Conservation (phyloP, 2,329 filamentous ascomycete genomes). For the Verticillium klebahnii region DNA sequence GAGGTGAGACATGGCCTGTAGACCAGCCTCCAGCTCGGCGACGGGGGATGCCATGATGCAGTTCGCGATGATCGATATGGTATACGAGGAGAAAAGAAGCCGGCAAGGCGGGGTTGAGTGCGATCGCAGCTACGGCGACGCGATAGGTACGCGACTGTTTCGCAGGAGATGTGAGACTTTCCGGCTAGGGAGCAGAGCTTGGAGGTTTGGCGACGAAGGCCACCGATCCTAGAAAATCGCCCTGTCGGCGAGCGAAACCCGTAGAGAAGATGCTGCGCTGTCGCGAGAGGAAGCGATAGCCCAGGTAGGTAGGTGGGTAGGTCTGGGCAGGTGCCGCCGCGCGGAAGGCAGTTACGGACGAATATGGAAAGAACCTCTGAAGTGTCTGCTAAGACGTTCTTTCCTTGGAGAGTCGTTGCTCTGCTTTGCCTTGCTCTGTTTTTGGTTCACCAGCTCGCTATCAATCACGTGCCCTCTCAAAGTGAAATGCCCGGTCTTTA, state of each 20-base stretch:
- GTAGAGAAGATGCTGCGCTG: background rate
- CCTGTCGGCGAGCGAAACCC: background rate
- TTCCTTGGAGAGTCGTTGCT: background rate
- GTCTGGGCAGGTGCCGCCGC: background rate
- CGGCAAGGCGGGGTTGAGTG: background rate
- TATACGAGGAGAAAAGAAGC: background rate
- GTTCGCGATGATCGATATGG: background rate
- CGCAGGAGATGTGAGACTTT: background rate
- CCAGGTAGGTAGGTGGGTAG: background rate
- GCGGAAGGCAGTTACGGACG: background rate
- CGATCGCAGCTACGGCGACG: background rate
- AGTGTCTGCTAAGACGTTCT: background rate
- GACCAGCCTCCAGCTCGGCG: slow-evolving; percentile 82
- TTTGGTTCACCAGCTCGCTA: background rate
- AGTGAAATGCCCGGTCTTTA: background rate
- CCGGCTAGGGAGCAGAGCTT: background rate
- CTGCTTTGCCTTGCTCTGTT: background rate
- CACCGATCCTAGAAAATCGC: background rate
- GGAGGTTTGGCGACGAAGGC: background rate
- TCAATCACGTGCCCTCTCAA: background rate
- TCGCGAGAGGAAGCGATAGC: background rate
- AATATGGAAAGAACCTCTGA: background rate
- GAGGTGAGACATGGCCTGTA: slow-evolving; percentile 86
- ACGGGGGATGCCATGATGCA: slow-evolving; percentile 71
- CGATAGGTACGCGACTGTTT: background rate